phyloP scores from a whole-genome alignment of 1,139 yeast genomes.

The Debaryomyces sp. region DNA sequence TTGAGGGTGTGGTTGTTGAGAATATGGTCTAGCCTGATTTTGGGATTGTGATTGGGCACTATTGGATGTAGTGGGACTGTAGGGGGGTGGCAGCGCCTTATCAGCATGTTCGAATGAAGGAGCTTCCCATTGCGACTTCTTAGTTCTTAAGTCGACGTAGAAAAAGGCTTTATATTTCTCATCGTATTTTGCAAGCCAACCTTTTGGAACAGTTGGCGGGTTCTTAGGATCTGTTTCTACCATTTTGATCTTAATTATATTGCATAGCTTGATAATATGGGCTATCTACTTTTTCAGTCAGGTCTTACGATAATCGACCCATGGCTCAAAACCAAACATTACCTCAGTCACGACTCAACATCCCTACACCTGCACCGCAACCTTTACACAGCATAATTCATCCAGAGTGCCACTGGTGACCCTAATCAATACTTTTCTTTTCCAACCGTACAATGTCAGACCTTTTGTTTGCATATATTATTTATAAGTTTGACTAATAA shows the following conservation, averaged over 20 bases:
- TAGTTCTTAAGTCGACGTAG: conserved; percentile 70
- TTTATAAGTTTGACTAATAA: too few species aligned
- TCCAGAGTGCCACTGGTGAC: too few species aligned
- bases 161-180: conserved; percentile 76
- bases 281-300: neutral
- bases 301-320: neutral
- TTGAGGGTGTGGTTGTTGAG: conserved; percentile 2
- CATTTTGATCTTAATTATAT: neutral
- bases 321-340: neutral
- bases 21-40: neutral
- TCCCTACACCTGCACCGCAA: too few species aligned
- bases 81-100: conserved; percentile 38
- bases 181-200: conserved; percentile 90
- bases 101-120: conserved; percentile 48
- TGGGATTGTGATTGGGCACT: neutral
- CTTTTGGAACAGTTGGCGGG: conserved; percentile 65
- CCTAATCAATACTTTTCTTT: too few species aligned
- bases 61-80: conserved; percentile 27
- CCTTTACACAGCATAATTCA: too few species aligned
- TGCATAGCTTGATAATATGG: too few species aligned
- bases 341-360: too few species aligned
- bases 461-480: too few species aligned
- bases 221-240: conserved; percentile 10
- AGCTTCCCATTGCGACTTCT: conserved; percentile 88
- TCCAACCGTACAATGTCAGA: too few species aligned